A percentile compares a stretch with the other conserved stretches of the same genome.
Evolutionary conservation across 257 asterid genomes (phyloP).

Genomic region (Fraxinus quadrangulata): DNA sequence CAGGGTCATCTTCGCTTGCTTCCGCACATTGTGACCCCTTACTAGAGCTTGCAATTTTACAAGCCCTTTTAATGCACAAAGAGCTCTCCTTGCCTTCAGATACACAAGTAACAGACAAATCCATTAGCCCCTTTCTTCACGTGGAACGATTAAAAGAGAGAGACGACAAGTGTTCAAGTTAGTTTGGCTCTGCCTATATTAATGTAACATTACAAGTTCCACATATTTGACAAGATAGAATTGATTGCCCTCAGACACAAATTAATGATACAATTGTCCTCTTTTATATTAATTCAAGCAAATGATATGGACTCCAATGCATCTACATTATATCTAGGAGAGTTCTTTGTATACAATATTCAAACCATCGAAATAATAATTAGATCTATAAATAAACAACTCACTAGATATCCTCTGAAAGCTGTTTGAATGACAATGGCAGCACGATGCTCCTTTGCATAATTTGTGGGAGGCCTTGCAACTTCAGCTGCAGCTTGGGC

Average conservation of each 20-base stretch:
- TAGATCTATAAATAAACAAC: background rate
- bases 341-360: no score
- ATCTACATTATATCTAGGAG: no score
- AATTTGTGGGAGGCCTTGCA: slow-evolving; percentile 24
- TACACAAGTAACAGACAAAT: background rate
- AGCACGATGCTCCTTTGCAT: slow-evolving; percentile 25
- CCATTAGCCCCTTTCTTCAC: background rate
- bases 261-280: no score
- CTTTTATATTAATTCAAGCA: no score
- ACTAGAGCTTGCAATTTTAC: slow-evolving; percentile 57
- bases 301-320: no score
- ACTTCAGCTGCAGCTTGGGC: slow-evolving; percentile 40
- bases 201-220: no score
- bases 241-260: no score
- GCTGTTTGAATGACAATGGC: slow-evolving; percentile 41
- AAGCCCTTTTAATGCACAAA: slow-evolving; percentile 47
- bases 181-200: background rate
- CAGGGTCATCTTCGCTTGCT: slow-evolving; percentile 49
- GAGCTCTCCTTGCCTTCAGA: slow-evolving; percentile 49
- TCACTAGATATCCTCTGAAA: slow-evolving; percentile 52
- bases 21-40: slow-evolving; percentile 48
- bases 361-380: no score
- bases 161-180: background rate
- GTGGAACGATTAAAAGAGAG: background rate
- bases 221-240: no score